Evolutionary conservation across 441 rosid genomes (phyloP).

Genomic region (Manihot esculenta): DNA sequence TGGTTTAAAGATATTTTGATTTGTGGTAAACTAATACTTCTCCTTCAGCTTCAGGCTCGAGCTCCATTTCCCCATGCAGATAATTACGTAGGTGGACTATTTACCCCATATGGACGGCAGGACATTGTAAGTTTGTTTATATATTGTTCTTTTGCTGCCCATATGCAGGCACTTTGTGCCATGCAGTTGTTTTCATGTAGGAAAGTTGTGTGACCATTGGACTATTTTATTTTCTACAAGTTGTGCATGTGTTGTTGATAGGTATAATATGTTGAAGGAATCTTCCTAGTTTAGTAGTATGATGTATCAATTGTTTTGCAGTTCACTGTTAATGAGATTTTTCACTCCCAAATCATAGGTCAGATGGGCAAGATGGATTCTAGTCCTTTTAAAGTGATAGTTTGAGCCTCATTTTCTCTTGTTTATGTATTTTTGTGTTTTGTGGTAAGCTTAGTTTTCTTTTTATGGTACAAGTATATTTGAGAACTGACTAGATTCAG

Average conservation of each 20-base stretch:
- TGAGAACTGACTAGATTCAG: slow-evolving; percentile 25
- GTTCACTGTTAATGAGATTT: not conserved
- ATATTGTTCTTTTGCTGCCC: not conserved
- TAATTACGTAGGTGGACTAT: slow-evolving; percentile 32
- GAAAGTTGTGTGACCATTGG: not conserved
- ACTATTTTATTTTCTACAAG: not conserved
- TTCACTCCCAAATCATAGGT: not conserved
- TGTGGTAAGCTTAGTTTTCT: not conserved
- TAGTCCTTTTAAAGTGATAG: not conserved
- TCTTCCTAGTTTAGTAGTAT: not conserved
- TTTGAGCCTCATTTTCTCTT: not conserved
- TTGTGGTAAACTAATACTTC: slow-evolving; percentile 12
- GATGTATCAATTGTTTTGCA: not conserved
- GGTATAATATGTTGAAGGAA: not conserved
- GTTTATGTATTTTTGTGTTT: not conserved
- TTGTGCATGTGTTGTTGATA: not conserved
- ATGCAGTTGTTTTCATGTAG: not conserved
- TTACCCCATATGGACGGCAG: slow-evolving; percentile 38
- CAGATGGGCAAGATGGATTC: not conserved
- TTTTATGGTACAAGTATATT: not conserved
- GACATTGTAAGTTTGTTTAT: slow-evolving; percentile 31
- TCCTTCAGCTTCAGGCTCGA: slow-evolving; percentile 30
- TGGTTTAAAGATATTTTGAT: not conserved
- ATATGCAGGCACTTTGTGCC: not conserved
- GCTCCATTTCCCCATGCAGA: slow-evolving; percentile 29